Evolutionary conservation across 495 filamentous ascomycete genomes (phyloP), one percentile per base, ranked within the genome.

Genomic region (Mycothermus thermophilus): DNA sequence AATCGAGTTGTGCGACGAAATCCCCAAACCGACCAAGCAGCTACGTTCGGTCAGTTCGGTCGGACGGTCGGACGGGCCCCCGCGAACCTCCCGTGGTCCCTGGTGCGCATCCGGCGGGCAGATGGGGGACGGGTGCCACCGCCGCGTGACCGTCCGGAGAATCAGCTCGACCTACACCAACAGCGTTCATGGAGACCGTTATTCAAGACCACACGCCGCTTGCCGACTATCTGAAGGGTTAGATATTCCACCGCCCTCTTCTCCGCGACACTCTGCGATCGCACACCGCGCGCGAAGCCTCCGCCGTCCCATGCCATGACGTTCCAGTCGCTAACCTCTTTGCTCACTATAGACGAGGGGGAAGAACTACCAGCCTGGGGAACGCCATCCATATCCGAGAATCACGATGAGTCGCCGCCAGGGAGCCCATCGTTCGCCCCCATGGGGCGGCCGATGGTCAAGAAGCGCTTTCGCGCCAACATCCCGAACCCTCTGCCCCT

Each of bases 161-260:
- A 25, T 11, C 11, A 25, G 6, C 22, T 25, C 22, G 6, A 25
- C 6, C 22, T 11, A 11, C 49, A 51, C 51, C 53, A 54, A 41
- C 48, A 42, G 37, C 44, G 48, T 47, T 44, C 59, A 97, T 96
- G 90, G 90, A 95, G 72, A 77, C 83, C 47, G 67, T 95, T 44
- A 75, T 94, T 47, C 83, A 79, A 62, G 80, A 90, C 60, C 77
- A 86, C 55, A 83, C 85, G 47, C 90, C 90, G 40, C 68, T 96
- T 61, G 85, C 84, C 52, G 79, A 82, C 42, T 95, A 93, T 64
- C 75, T 97, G 39, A 80, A 93, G 71, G 90, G 88, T 94, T 54
- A 42, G 62, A n/a, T n/a, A n/a, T n/a, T 55, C 38, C 40, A n/a
- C 34, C 31, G 21, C 13, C 22, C 31, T 19, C 27, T 22, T 5